These are phyloP conservation scores for Hylodesmum podocarpum DNA, from an alignment of 306 rosid genomes.

Conservation along the genomic window DNA sequence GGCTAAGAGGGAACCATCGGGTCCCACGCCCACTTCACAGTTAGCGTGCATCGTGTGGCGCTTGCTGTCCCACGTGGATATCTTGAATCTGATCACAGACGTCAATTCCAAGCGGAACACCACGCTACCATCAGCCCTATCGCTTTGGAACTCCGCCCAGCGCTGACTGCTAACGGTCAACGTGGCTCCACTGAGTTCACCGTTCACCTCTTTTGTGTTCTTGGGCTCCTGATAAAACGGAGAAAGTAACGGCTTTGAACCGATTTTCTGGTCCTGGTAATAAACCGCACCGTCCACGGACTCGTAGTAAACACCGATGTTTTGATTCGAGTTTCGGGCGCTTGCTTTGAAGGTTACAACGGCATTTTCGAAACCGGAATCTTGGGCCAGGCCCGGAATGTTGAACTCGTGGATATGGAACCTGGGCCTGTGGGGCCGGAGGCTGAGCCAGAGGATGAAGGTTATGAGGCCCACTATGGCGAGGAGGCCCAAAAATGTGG, in stretches of 20 bases:
- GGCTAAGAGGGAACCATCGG: conserved; percentile 57
- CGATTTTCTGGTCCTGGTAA: conserved; percentile 63
- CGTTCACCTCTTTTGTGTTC: conserved; percentile 50
- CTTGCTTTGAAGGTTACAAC: conserved; percentile 44
- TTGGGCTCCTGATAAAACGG: conserved; percentile 71
- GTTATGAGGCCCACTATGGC: conserved; percentile 50
- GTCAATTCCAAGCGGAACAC: conserved; percentile 62
- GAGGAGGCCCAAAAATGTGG: conserved; percentile 60
- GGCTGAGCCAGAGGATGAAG: conserved; percentile 82
- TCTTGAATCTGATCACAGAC: conserved; percentile 57
- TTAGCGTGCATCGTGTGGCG: conserved; percentile 70
- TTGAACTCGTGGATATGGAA: conserved; percentile 59
- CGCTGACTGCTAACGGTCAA: conserved; percentile 51
- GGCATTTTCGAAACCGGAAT: conserved; percentile 49
- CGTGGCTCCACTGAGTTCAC: conserved; percentile 44
- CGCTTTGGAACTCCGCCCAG: conserved; percentile 65
- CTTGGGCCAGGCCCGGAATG: conserved; percentile 56
- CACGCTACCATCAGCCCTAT: conserved; percentile 58
- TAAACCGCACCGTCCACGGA: conserved; percentile 54
- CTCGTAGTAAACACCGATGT: conserved; percentile 62
- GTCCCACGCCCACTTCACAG: conserved; percentile 68
- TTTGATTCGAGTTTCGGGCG: conserved; percentile 75
- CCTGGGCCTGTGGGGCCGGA: conserved; percentile 91
- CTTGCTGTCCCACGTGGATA: conserved; percentile 63
- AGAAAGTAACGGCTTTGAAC: conserved; percentile 37